A percentile compares a stretch with the other conserved stretches of the same genome.
These are phyloP conservation scores for Cordyceps tenuipes DNA, from an alignment of 2,329 filamentous ascomycete genomes.

Conservation along the genomic window DNA sequence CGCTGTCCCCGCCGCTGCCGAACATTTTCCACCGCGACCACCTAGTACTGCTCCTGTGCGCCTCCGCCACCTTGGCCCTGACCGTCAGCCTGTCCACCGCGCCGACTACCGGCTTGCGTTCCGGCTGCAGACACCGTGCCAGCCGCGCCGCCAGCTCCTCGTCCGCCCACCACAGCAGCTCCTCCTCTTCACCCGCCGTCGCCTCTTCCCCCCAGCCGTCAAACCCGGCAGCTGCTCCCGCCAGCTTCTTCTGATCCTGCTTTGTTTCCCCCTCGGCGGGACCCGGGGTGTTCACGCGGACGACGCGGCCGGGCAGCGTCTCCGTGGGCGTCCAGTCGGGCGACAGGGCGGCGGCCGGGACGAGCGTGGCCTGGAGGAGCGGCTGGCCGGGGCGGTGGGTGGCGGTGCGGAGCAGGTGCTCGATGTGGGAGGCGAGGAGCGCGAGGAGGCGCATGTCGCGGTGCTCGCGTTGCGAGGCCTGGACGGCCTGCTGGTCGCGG, in stretches of 20 bases:
- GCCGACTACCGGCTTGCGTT: constrained; percentile 10
- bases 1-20: neutral
- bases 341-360: constrained; percentile 28
- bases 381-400: constrained; percentile 16
- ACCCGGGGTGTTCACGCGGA: constrained; percentile 16
- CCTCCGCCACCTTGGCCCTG: constrained; percentile 22
- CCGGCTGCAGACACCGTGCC: constrained; percentile 29
- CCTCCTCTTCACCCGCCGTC: neutral
- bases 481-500: constrained; percentile 20
- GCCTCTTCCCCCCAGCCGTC: constrained; percentile 27
- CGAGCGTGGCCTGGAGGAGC: constrained; percentile 29
- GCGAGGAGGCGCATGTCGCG: constrained; percentile 26
- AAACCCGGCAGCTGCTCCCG: constrained; percentile 20
- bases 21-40: constrained; percentile 16
- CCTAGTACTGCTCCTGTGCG: constrained; percentile 23
- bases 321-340: constrained; percentile 20
- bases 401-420: constrained; percentile 26
- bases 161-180: constrained; percentile 32
- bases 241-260: neutral
- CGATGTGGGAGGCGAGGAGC: constrained; percentile 27
- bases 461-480: constrained; percentile 20
- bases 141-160: constrained; percentile 32
- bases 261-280: too few species aligned
- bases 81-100: constrained; percentile 19
- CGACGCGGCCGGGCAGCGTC: constrained; percentile 18